Evolutionary conservation across 2,329 filamentous ascomycete genomes (phyloP).

Genomic region (Claviceps purpurea): DNA sequence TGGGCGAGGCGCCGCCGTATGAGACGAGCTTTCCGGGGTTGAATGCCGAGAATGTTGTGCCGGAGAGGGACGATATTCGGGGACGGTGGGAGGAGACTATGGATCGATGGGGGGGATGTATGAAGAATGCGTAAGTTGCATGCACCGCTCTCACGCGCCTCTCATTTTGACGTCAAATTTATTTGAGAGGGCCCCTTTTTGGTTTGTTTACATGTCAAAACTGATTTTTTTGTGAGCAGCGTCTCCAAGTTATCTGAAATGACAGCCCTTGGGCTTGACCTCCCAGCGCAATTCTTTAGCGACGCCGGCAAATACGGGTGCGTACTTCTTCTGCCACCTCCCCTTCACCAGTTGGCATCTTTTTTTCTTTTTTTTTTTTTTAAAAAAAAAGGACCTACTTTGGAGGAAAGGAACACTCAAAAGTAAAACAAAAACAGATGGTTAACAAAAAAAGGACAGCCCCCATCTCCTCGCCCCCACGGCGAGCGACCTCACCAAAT

Average conservation of each 20-base stretch:
- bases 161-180: background rate
- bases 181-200: background rate
- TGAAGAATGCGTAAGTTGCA: constrained; percentile 41
- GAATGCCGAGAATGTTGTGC: constrained; percentile 42
- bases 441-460: constrained; percentile 16
- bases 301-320: constrained; percentile 43
- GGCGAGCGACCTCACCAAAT: constrained; percentile 41
- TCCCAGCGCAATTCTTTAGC: constrained; percentile 38
- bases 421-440: background rate
- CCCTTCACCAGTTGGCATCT: too few species aligned
- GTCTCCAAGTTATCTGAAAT: constrained; percentile 46
- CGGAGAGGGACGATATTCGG: constrained; percentile 33
- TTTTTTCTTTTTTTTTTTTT: too few species aligned
- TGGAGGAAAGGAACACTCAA: background rate
- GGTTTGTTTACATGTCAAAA: background rate
- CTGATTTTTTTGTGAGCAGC: constrained; percentile 16
- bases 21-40: constrained; percentile 40
- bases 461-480: constrained; percentile 49
- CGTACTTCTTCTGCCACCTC: background rate
- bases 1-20: constrained; percentile 40
- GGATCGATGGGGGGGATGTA: constrained; percentile 44
- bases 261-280: constrained; percentile 41
- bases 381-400: too few species aligned
- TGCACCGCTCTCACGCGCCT: background rate
- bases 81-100: constrained; percentile 40